Evolutionary conservation across 2,329 filamentous ascomycete species (phyloP).

Genomic region (Cladophialophora exuberans): DNA sequence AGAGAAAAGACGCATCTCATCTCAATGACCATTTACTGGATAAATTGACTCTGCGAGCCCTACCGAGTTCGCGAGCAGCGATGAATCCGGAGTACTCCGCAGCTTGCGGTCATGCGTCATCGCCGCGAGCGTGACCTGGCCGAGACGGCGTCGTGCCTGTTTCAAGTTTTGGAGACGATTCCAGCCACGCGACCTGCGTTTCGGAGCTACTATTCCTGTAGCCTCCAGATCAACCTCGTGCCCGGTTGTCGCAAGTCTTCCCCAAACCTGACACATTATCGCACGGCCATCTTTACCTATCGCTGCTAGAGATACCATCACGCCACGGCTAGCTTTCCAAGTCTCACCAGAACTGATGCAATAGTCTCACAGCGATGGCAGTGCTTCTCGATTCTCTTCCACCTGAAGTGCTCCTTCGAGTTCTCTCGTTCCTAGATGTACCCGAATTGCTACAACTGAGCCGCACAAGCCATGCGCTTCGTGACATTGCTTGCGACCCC

Average conservation of each 20-base stretch:
- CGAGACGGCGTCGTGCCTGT: too few relatives aligned
- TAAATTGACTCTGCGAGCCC: too few relatives aligned
- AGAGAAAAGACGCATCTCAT: not conserved
- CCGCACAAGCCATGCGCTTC: constrained; percentile 62
- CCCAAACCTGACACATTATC: not conserved
- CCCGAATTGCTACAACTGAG: constrained; percentile 50
- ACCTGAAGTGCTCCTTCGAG: constrained; percentile 49
- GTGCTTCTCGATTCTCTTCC: constrained; percentile 37
- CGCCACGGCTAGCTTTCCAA: not conserved
- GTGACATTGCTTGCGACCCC: constrained; percentile 65
- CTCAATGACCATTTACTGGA: too few relatives aligned
- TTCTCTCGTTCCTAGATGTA: constrained; percentile 51
- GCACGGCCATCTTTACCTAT: not conserved
- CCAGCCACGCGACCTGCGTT: not conserved
- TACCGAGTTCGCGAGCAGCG: too few relatives aligned
- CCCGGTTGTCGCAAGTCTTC: not conserved
- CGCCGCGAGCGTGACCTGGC: not conserved
- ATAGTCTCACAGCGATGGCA: constrained; percentile 6
- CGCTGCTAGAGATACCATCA: not conserved
- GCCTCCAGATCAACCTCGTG: not conserved
- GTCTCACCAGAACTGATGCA: not conserved
- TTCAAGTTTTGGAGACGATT: too few relatives aligned
- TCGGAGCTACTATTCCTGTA: not conserved
- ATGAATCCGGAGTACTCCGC: not conserved
- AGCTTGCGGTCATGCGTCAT: not conserved